Evolutionary conservation across 495 filamentous ascomycete species (phyloP).

Genomic region (Monascus purpureus): DNA sequence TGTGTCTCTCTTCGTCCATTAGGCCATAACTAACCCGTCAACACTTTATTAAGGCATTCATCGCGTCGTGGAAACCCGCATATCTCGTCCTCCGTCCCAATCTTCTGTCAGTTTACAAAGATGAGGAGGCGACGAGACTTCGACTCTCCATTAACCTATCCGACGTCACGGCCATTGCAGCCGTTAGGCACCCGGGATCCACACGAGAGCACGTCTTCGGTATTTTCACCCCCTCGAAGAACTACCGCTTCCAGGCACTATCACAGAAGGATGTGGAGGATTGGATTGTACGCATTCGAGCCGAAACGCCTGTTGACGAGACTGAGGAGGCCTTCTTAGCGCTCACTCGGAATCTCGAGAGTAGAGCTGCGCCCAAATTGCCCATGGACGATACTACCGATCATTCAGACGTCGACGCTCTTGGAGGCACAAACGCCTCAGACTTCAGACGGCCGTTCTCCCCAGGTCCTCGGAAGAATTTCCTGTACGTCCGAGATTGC

Average conservation of each 20-base stretch:
- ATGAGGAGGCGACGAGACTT: slow-evolving; percentile 75
- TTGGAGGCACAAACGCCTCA: slow-evolving; percentile 29
- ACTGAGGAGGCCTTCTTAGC: slow-evolving; percentile 67
- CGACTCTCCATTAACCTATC: slow-evolving; percentile 75
- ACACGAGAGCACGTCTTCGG: slow-evolving; percentile 73
- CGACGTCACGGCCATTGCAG: slow-evolving; percentile 80
- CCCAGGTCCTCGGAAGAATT: slow-evolving; percentile 16
- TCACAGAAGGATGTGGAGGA: slow-evolving; percentile 63
- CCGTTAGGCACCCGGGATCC: slow-evolving; percentile 76
- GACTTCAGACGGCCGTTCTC: slow-evolving; percentile 24
- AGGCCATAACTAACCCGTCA: slow-evolving; percentile 3
- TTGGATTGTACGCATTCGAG: slow-evolving; percentile 75
- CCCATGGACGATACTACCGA: slow-evolving; percentile 32
- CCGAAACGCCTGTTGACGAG: slow-evolving; percentile 69
- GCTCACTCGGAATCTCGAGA: slow-evolving; percentile 29
- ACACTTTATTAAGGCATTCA: slow-evolving; percentile 12
- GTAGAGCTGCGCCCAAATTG: slow-evolving; percentile 20
- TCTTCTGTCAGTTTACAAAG: slow-evolving; percentile 89
- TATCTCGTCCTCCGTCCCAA: slow-evolving; percentile 88
- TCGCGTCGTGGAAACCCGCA: slow-evolving; percentile 65
- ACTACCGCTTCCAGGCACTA: slow-evolving; percentile 74
- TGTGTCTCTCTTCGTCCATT: slow-evolving; percentile 1
- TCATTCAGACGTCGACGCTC: slow-evolving; percentile 23
- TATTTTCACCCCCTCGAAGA: slow-evolving; percentile 81
- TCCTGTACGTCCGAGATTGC: slow-evolving; percentile 52